Evolutionary conservation across 2,329 filamentous ascomycete genomes (phyloP).

Genomic region (Torrubiella hemipterigena): DNA sequence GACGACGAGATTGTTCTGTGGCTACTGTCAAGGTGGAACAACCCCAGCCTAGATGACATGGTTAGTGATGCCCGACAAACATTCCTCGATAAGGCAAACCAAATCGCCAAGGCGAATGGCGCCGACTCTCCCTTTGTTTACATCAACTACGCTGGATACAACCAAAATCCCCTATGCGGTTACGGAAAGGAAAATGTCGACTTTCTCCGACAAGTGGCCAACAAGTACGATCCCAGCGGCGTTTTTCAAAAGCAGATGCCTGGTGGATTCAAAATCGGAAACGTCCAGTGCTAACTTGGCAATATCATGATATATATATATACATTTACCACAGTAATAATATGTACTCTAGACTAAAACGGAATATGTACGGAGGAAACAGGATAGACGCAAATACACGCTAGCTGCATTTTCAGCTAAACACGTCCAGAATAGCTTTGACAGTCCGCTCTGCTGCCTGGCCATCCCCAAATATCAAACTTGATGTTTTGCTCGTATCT

Average conservation of each 20-base stretch:
- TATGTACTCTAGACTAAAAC: too few species aligned
- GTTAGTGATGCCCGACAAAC: slow-evolving; percentile 5
- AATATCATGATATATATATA: too few species aligned
- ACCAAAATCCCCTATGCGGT: slow-evolving; percentile 22
- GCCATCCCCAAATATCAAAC: neutral
- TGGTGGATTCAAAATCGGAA: slow-evolving; percentile 17
- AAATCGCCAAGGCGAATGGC: slow-evolving; percentile 4
- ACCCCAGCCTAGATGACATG: slow-evolving; percentile 4
- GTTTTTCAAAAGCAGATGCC: slow-evolving; percentile 20
- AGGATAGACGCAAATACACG: too few species aligned
- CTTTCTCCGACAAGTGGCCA: slow-evolving; percentile 13
- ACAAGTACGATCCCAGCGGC: slow-evolving; percentile 19
- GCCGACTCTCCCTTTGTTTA: slow-evolving; percentile 14
- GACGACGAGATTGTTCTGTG: slow-evolving; percentile 7
- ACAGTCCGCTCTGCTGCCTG: neutral
- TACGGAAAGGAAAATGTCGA: slow-evolving; percentile 24
- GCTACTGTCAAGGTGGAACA: slow-evolving; percentile 7
- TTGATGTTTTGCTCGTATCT: neutral
- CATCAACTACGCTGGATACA: slow-evolving; percentile 28
- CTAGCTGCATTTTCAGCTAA: too few species aligned
- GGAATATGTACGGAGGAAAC: too few species aligned
- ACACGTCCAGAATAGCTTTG: neutral
- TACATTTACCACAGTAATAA: too few species aligned
- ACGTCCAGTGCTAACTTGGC: too few species aligned
- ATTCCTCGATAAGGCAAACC: slow-evolving; percentile 2